A percentile compares a stretch with the other conserved stretches of the same genome.
These are phyloP conservation scores for Copromyces sp. DNA, from an alignment of 495 filamentous ascomycete genomes.

Conservation along the genomic window DNA sequence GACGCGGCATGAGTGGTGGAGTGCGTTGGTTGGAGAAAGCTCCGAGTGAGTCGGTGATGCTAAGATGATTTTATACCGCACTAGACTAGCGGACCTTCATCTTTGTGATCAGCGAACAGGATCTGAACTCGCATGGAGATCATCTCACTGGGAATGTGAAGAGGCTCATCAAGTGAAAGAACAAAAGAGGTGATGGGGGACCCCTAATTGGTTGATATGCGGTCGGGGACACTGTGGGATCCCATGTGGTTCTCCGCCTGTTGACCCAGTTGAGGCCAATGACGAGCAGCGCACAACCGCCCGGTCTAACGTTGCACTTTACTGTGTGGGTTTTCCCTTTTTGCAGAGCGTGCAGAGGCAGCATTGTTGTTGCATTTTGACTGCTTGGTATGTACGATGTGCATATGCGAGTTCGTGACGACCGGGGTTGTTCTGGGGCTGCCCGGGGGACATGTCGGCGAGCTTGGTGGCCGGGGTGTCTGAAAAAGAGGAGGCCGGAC, in stretches of 20 bases:
- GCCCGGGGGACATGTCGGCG: not conserved
- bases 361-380: too few species aligned
- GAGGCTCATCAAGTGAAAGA: not conserved
- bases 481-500: not conserved
- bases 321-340: not conserved
- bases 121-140: not conserved
- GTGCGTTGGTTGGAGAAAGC: not conserved
- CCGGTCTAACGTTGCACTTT: not conserved
- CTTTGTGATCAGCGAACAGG: not conserved
- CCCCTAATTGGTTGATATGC: not conserved
- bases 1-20: not conserved
- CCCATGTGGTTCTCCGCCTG: not conserved
- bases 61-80: not conserved
- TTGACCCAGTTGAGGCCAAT: not conserved
- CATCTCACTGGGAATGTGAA: not conserved
- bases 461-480: not conserved
- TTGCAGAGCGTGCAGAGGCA: not conserved
- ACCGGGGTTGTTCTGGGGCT: not conserved
- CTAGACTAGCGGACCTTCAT: not conserved
- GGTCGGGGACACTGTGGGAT: not conserved
- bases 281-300: not conserved
- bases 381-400: not conserved
- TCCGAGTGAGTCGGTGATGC: not conserved
- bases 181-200: not conserved
- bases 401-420: not conserved